Conservation (phyloP, 129 eudicot species). For the Calendula officinalis region DNA sequence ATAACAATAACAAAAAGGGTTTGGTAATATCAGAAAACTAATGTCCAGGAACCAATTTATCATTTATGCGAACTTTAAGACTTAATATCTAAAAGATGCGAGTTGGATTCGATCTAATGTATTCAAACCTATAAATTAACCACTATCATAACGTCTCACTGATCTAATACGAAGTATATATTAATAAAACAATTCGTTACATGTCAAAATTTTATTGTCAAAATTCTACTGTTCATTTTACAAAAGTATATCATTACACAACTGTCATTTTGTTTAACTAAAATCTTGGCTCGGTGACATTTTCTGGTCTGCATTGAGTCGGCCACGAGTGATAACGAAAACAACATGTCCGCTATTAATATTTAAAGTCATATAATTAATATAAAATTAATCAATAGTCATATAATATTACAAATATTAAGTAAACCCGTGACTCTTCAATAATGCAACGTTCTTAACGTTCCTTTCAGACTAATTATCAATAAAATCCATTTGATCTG, state of each 20-base stretch:
- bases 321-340: conserved; percentile 15
- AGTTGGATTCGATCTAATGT: no score
- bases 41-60: no score
- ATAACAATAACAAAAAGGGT: no score
- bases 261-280: background rate
- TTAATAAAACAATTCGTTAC: no score
- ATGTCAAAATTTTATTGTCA: no score
- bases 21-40: no score
- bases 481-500: conserved; percentile 3
- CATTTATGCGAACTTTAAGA: no score
- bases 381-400: background rate
- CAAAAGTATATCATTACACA: background rate
- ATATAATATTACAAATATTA: background rate
- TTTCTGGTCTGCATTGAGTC: background rate
- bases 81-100: no score
- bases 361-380: background rate
- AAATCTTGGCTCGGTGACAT: conserved; percentile 14
- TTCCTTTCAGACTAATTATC: background rate
- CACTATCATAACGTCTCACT: no score
- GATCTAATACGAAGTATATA: no score
- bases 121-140: no score
- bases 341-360: background rate
- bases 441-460: conserved; percentile 12
- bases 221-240: no score
- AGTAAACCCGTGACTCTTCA: conserved; percentile 29